These are phyloP conservation scores for Xylariaceae sp. DNA, from an alignment of 2,329 filamentous ascomycete genomes.

Conservation along the genomic window DNA sequence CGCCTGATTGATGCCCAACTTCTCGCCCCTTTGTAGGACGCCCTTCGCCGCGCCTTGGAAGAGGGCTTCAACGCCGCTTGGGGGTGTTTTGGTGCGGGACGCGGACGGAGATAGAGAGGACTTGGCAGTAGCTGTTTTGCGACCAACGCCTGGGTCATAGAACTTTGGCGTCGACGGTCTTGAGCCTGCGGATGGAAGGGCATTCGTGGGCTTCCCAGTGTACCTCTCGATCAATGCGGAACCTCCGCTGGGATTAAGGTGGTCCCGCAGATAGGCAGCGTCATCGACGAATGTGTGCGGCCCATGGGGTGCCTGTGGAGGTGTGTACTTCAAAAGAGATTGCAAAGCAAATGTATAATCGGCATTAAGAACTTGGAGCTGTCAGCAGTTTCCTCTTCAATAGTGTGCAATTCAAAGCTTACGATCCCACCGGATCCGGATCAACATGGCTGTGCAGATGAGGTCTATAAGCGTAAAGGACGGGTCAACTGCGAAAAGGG, in stretches of 20 bases:
- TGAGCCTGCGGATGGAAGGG: slow-evolving; percentile 23
- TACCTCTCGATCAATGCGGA: slow-evolving; percentile 63
- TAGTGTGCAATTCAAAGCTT: slow-evolving; percentile 14
- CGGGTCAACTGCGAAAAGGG: slow-evolving; percentile 80
- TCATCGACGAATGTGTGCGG: slow-evolving; percentile 81
- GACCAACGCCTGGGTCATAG: slow-evolving; percentile 29
- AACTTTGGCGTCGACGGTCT: slow-evolving; percentile 29
- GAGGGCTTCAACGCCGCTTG: slow-evolving; percentile 58
- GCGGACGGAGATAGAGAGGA: slow-evolving; percentile 43
- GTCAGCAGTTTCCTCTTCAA: slow-evolving; percentile 18
- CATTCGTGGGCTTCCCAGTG: slow-evolving; percentile 49
- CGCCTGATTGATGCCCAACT: slow-evolving; percentile 71
- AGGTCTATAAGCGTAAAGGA: slow-evolving; percentile 74
- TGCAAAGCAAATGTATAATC: slow-evolving; percentile 84
- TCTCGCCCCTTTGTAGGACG: slow-evolving; percentile 65
- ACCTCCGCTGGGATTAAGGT: slow-evolving; percentile 56
- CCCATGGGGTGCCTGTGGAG: slow-evolving; percentile 52
- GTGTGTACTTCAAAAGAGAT: slow-evolving; percentile 75
- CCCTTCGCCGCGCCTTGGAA: slow-evolving; percentile 71
- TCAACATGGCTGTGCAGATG: slow-evolving; percentile 88
- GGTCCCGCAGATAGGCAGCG: slow-evolving; percentile 64
- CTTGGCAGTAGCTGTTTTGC: slow-evolving; percentile 31
- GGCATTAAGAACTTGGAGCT: slow-evolving; percentile 73
- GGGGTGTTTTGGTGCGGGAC: slow-evolving; percentile 44
- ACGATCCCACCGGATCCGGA: slow-evolving; percentile 87